Percentiles rank a stretch among this genome's conserved stretches.
These are phyloP conservation scores for Calonectria montana DNA, from an alignment of 2,329 filamentous ascomycete genomes.

Conservation along the genomic window DNA sequence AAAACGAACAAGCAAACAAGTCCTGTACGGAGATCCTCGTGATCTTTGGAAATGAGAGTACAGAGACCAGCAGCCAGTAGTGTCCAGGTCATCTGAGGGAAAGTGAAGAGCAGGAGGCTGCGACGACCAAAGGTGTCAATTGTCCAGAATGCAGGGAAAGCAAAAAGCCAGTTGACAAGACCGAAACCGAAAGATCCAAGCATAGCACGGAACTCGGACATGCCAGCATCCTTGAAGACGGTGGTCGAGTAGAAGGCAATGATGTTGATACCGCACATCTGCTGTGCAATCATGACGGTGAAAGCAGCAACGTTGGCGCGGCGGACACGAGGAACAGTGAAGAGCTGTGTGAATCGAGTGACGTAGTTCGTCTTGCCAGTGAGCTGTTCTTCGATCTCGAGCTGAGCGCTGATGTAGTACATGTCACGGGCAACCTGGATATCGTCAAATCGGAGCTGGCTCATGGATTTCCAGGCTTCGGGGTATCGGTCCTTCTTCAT, in stretches of 20 bases:
- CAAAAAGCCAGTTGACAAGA: conserved; percentile 73
- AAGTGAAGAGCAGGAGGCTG: conserved; percentile 71
- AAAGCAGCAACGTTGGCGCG: conserved; percentile 81
- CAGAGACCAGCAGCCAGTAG: conserved; percentile 57
- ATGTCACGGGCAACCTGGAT: conserved; percentile 70
- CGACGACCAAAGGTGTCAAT: conserved; percentile 76
- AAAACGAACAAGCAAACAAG: conserved; percentile 72
- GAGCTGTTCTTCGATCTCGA: conserved; percentile 54
- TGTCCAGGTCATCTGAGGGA: conserved; percentile 73
- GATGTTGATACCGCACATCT: conserved; percentile 77
- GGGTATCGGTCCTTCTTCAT: conserved; percentile 73
- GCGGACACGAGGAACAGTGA: conserved; percentile 75
- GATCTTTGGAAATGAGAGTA: conserved; percentile 48
- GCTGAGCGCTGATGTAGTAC: conserved; percentile 63
- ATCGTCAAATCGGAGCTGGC: conserved; percentile 61
- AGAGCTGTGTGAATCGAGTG: conserved; percentile 68
- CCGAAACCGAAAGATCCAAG: conserved; percentile 61
- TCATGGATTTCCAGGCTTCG: conserved; percentile 69
- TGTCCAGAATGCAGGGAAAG: conserved; percentile 74
- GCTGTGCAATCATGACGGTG: conserved; percentile 83
- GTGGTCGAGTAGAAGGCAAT: conserved; percentile 80
- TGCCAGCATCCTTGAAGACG: conserved; percentile 68
- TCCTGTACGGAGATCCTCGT: conserved; percentile 57
- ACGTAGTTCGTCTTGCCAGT: conserved; percentile 54
- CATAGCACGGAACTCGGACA: conserved; percentile 63